Evolutionary conservation across 208 protist species (phyloP), one percentile per base, ranked within the genome.

Genomic region (Leishmania aethiopica): DNA sequence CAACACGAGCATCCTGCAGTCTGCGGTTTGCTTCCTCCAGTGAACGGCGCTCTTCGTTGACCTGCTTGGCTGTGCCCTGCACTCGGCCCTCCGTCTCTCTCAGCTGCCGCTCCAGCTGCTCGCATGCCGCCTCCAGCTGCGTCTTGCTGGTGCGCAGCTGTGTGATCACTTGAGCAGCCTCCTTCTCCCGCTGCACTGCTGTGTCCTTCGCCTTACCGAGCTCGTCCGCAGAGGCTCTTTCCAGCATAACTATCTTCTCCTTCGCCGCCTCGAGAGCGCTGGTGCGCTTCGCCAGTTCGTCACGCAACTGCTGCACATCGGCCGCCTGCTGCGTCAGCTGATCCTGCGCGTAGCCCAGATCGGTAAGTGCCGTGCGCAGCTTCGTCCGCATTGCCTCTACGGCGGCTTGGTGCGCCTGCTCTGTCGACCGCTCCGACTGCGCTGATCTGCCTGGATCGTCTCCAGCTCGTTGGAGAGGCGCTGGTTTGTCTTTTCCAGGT

Each of bases 311-410:
- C 78, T 93, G 86, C 53, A 85, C 85, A 81, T 94, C 90, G 2
- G 90, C 22, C 17, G 89, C 82, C 47, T 86, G 84, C 84, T 95
- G 92, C 40, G 85, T 73, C n/a, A 90, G 66, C 80, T 96, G 85
- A 75, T 97, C 91, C 83, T 95, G 91, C 32, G 89, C 79, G 79
- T 86, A 84, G 79, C 88, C 79, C 17, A 92, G 67, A 51, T 96
- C 93, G 8, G 78, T 84, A 57, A 82, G 64, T 11, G 79, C 69
- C 28, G 81, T 87, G 62, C 88, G 90, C 60, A 92, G 73, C 80
- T 91, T 90, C 10, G 77, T 83, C 7, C 88, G 88, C n/a, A 93
- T 84, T 60, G 92, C 84, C 66, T 95, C 91, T 45, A 91, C 37
- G 7, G 49, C 86, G 37, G 72, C 79, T 72, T 96, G 84, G 64